Base-by-base conservation (phyloP, 768 basidiomycete genomes). In the Boletus pseudo-olivaceus region DNA sequence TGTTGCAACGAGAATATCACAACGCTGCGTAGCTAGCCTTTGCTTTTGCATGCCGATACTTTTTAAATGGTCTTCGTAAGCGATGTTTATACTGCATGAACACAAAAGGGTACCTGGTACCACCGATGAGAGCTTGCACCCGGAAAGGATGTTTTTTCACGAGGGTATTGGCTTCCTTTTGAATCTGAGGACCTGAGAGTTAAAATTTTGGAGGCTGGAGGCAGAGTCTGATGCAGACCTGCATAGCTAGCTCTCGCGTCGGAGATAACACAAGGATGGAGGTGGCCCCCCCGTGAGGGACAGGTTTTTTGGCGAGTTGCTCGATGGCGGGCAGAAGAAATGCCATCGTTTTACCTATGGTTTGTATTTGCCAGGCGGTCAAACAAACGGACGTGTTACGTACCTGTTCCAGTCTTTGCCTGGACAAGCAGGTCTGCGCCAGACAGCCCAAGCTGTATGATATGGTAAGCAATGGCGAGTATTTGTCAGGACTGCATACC, bases 271-370 rank as follows among this genome's bases (percentile, higher is more conserved):
- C 80, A 26, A 85, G 77, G 37, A 84, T 80, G 19, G 82, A 87
- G 30, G 84, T 76, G 0, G 53, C n/a, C 0, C 57, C 64, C 7
- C 0, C 15, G 47, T 48, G 57, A 26, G 42, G 34, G 35, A 57
- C 64, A 50, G 78, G 74, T 59, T 78, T 76, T 54, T 75, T 68
- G 67, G 77, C 78, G 20, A 89, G 72, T 43, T 77, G 80, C 63
- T 90, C 87, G 39, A 90, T 75, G 30, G 88, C 82, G 0, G 88
- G 88, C n/a, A 90, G 71, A 17, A 86, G 80, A 64, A 90, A 90
- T 5, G 85, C 87, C 34, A 85, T 78, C 11, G 87, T 88, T 74
- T 88, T 88, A 45, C 85, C 86, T 60, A 15, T 11, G 10, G 47
- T 23, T 8, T 17, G 14, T 14, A 37, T 61, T 44, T 47, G 27